These are phyloP conservation scores for Acrocalymma vagum DNA, from an alignment of 2,329 filamentous ascomycete genomes.

Conservation along the genomic window DNA sequence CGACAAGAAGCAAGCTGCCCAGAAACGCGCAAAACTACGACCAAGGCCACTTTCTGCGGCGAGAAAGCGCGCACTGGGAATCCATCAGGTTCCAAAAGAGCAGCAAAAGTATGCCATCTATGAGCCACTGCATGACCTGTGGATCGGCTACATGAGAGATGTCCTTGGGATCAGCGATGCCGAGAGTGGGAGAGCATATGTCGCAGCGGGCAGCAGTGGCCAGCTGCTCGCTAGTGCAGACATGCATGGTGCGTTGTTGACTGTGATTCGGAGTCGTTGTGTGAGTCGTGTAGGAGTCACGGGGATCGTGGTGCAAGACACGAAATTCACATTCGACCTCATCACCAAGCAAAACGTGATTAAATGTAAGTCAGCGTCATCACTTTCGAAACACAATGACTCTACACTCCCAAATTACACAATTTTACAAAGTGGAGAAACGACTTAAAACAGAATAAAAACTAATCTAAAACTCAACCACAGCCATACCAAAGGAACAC, in stretches of 20 bases:
- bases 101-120: constrained; percentile 79
- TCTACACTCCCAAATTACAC: background rate
- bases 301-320: constrained; percentile 90
- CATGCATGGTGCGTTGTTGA: constrained; percentile 84
- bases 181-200: constrained; percentile 49
- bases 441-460: constrained; percentile 2
- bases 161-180: constrained; percentile 69
- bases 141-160: constrained; percentile 86
- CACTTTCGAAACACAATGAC: too few relatives aligned
- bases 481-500: constrained; percentile 85
- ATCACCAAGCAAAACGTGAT: constrained; percentile 75
- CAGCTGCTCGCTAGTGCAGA: constrained; percentile 84
- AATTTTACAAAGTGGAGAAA: constrained; percentile 6
- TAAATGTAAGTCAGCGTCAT: constrained; percentile 71
- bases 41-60: constrained; percentile 78
- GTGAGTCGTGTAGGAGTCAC: constrained; percentile 81
- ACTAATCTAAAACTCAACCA: constrained; percentile 8
- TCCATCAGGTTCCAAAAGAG: constrained; percentile 77
- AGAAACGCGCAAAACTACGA: constrained; percentile 55
- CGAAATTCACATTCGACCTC: constrained; percentile 85
- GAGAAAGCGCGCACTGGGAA: constrained; percentile 74
- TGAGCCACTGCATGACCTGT: constrained; percentile 77
- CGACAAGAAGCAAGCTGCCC: constrained; percentile 41
- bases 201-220: constrained; percentile 68
- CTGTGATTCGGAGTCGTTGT: constrained; percentile 84